Conservation (phyloP, 163 green algal genomes). For the Botryococcus braunii region DNA sequence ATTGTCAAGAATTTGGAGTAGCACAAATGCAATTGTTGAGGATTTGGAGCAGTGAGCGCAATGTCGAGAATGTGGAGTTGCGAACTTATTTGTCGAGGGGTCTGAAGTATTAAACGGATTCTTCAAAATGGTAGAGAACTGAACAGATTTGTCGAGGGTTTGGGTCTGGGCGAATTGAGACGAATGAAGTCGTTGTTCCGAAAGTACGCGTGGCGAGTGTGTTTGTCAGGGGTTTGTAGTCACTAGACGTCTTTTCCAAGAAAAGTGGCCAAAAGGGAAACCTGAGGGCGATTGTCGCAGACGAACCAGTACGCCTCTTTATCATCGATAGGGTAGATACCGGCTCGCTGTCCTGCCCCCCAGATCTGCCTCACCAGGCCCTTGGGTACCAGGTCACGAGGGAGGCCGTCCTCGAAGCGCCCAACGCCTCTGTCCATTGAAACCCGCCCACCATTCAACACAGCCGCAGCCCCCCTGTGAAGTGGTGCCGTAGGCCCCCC, state of each 20-base stretch:
- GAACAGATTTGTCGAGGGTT: background rate
- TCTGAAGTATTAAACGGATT: no score
- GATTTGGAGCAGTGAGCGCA: no score
- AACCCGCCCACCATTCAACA: no score
- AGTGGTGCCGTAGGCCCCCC: no score
- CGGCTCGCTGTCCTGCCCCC: conserved; percentile 58
- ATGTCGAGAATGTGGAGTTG: no score
- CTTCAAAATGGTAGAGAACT: no score
- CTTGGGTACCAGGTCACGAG: conserved; percentile 18
- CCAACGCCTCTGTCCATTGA: conserved; percentile 66
- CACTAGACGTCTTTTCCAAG: background rate
- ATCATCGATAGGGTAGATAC: conserved; percentile 72
- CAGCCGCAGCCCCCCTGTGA: no score
- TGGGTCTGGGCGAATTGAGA: background rate
- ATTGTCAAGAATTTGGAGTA: no score
- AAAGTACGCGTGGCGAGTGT: background rate
- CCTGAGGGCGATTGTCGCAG: conserved; percentile 37
- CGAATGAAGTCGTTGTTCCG: background rate
- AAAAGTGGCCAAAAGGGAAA: conserved; percentile 3
- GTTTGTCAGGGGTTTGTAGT: background rate
- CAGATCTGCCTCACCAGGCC: conserved; percentile 50
- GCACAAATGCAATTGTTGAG: no score
- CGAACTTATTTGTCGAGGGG: no score
- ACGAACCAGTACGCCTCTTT: conserved; percentile 79
- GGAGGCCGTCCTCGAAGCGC: conserved; percentile 20